Evolutionary conservation across 352 stramenopile species (phyloP), one percentile per base, ranked within the genome.

Genomic region (Globisporangium orthogonon): DNA sequence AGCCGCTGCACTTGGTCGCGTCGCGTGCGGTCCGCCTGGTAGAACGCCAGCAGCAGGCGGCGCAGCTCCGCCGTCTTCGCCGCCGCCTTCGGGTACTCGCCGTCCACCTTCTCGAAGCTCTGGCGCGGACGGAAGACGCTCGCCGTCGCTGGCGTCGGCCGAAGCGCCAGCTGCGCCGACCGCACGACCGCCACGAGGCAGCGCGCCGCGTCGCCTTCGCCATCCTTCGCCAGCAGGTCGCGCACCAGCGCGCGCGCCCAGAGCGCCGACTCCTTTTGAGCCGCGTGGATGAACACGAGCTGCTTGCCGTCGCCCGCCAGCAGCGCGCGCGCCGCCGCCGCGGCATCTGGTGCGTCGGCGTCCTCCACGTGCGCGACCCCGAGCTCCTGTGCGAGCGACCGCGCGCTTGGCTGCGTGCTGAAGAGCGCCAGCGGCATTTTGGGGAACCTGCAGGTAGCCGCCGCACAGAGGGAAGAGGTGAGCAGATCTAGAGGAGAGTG

Each of bases 381-480:
- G 11, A 73, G 54, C 6, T 48, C 41, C n/a, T 73, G 69, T 5
- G 62, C 71, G 30, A 71, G n/a, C 13, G 66, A 46, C 47, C 72
- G 61, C 17, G 73, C 60, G 15, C 56, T 58, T 18, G 65, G 30
- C 1, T 71, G 86, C 14, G 69, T 50, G 45, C 71, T 87, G 60
- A 84, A 86, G 39, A 89, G 78, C 7, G 70, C 69, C 54, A 87
- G 66, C 4, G 82, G 78, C 57, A 89, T 68, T 56, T 77, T 78
- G 7, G 73, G 75, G 50, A 76, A 88, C 50, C 81, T 91, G 23
- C 23, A 4, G 54, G 7, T 2, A 43, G 13, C 14, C 10, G 39
- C 6, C 28, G 28, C 23, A 23, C 37, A 10, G 29, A 37, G 18
- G 43, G 49, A 53, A 23, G 23, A 23, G 23, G 2, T 43, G 49